These are phyloP conservation scores for Myriosclerotinia curreyana DNA, from an alignment of 2,329 filamentous ascomycete genomes.

Conservation along the genomic window DNA sequence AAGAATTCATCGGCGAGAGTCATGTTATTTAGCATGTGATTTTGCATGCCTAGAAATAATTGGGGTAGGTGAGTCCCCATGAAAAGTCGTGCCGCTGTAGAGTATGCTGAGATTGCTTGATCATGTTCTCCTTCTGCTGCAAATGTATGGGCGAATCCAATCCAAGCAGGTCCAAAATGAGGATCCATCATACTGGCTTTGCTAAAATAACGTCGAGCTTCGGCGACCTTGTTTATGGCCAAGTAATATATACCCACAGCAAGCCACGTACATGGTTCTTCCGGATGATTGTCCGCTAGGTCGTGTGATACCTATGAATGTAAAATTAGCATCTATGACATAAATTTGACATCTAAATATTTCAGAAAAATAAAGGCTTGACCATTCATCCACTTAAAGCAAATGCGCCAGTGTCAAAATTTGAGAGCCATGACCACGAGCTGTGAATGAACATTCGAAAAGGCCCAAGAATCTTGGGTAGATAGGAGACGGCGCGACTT, in stretches of 20 bases:
- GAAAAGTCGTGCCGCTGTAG: slow-evolving; percentile 88
- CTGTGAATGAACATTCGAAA: not conserved
- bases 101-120: slow-evolving; percentile 96
- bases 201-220: slow-evolving; percentile 92
- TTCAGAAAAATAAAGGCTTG: not conserved
- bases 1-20: slow-evolving; percentile 91
- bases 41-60: slow-evolving; percentile 97
- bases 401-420: not conserved
- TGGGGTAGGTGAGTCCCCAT: slow-evolving; percentile 96
- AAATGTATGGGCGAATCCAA: slow-evolving; percentile 97
- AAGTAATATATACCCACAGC: slow-evolving; percentile 96
- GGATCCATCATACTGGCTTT: slow-evolving; percentile 98
- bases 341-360: not conserved
- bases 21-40: slow-evolving; percentile 94
- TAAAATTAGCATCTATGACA: slow-evolving; percentile 1
- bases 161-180: slow-evolving; percentile 97
- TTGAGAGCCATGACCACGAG: not conserved
- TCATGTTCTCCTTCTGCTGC: slow-evolving; percentile 97
- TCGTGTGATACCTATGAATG: slow-evolving; percentile 66
- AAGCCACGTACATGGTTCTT: slow-evolving; percentile 88
- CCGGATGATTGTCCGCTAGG: slow-evolving; percentile 84
- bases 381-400: too few relatives aligned
- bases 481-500: slow-evolving; percentile 33
- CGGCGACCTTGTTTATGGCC: slow-evolving; percentile 80
- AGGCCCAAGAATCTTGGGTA: not conserved